Percentiles rank a stretch among this genome's conserved stretches.
phyloP scores from a whole-genome alignment of 768 basidiomycete genomes.

The Naganishia vaughanmartiniae region DNA sequence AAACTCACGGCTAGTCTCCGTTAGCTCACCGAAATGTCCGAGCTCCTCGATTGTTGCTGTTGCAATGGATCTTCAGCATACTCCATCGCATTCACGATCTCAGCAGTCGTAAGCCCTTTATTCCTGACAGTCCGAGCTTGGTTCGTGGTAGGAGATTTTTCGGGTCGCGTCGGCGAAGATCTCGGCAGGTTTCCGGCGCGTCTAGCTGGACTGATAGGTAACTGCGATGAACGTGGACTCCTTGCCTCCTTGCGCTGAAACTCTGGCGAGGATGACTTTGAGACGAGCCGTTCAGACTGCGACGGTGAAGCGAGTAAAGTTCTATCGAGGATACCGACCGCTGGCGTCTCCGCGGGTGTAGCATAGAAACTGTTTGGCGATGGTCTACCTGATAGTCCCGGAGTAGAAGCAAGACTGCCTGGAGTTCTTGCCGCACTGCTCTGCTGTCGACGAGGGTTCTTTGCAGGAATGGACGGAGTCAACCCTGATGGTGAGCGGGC shows the following conservation, averaged over 20 bases:
- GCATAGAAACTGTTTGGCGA: conserved; percentile 2
- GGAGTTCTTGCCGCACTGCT: background rate
- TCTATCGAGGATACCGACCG: background rate
- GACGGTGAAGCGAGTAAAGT: background rate
- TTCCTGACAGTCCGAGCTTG: background rate
- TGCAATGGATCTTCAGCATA: conserved; percentile 1
- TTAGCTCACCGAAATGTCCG: background rate
- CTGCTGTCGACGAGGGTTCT: conserved; percentile 27
- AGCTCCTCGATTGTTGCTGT: background rate
- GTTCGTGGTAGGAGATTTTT: background rate
- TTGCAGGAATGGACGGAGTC: conserved; percentile 28
- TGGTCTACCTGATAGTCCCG: background rate
- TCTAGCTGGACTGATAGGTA: background rate
- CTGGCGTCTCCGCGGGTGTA: background rate
- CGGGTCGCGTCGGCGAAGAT: background rate
- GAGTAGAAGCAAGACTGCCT: background rate
- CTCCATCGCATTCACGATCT: background rate
- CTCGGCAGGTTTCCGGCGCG: background rate
- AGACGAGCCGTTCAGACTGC: background rate
- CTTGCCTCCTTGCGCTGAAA: background rate
- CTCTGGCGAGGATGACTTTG: background rate
- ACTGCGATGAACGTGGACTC: background rate
- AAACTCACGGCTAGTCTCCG: background rate
- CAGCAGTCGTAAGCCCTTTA: background rate
- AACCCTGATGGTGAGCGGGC: background rate